phyloP scores from a whole-genome alignment of 805 yeast genomes.

The Ogataea naganishii region DNA sequence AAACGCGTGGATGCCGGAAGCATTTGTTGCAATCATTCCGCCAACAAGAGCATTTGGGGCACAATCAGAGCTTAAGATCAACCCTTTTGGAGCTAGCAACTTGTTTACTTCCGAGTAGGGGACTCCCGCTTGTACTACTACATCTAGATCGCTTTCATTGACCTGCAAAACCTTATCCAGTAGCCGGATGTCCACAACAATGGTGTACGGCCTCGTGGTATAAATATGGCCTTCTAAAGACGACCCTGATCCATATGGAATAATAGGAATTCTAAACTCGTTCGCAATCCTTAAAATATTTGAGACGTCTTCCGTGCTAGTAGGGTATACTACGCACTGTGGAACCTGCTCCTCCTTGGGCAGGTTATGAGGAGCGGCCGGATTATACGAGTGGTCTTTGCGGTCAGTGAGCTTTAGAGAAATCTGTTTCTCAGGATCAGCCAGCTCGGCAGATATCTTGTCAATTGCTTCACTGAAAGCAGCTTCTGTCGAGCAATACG shows the following conservation, averaged over 20 bases:
- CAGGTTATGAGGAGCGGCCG: constrained; percentile 24
- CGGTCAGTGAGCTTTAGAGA: not conserved
- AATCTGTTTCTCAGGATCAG: not conserved
- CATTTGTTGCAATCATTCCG: constrained; percentile 57
- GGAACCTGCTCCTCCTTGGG: constrained; percentile 27
- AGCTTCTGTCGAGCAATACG: not conserved
- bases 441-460: not conserved
- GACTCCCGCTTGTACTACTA: constrained; percentile 36
- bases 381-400: constrained; percentile 12
- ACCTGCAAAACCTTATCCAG: constrained; percentile 27
- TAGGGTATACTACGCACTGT: constrained; percentile 26
- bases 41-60: constrained; percentile 65
- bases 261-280: constrained; percentile 30
- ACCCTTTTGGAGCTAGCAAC: constrained; percentile 15
- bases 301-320: constrained; percentile 28
- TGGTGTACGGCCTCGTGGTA: constrained; percentile 25
- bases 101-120: constrained; percentile 38
- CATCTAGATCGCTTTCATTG: constrained; percentile 34
- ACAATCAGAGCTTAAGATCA: constrained; percentile 27
- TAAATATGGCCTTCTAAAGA: constrained; percentile 36
- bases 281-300: constrained; percentile 24
- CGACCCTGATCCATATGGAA: constrained; percentile 33
- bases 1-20: constrained; percentile 66
- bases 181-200: constrained; percentile 27
- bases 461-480: constrained; percentile 2